Evolutionary conservation across 805 yeast species (phyloP).

Genomic region (Candida awuae): DNA sequence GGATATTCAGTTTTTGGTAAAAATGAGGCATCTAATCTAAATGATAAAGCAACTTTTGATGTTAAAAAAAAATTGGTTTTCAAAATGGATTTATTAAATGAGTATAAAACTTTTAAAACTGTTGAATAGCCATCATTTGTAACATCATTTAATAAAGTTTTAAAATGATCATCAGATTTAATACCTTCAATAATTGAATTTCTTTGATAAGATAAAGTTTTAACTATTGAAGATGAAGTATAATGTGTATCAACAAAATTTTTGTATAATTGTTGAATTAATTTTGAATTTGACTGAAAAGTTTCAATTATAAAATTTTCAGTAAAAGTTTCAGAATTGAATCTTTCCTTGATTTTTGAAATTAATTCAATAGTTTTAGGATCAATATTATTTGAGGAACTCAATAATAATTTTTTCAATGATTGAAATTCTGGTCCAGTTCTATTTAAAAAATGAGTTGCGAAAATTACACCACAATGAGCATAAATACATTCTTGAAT

Average conservation of each 20-base stretch:
- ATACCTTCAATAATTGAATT: conserved; percentile 70
- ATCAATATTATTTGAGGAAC: conserved; percentile 44
- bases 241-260: conserved; percentile 90
- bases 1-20: conserved; percentile 85
- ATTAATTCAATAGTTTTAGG: conserved; percentile 69
- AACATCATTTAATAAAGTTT: conserved; percentile 55
- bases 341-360: conserved; percentile 73
- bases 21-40: conserved; percentile 81
- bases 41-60: conserved; percentile 90
- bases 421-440: conserved; percentile 83
- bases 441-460: conserved; percentile 89
- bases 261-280: conserved; percentile 77
- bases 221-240: conserved; percentile 58
- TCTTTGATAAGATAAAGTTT: conserved; percentile 82
- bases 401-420: conserved; percentile 50
- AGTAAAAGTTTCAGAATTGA: conserved; percentile 89
- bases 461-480: conserved; percentile 87
- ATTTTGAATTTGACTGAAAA: conserved; percentile 57
- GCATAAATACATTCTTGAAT: conserved; percentile 93
- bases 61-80: conserved; percentile 93
- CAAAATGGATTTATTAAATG: conserved; percentile 78
- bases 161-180: conserved; percentile 66
- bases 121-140: conserved; percentile 74
- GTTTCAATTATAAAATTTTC: conserved; percentile 74
- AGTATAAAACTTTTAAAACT: conserved; percentile 66